Evolutionary conservation across 345 rosid species (phyloP).

Genomic region (Bruguiera gymnorhiza): DNA sequence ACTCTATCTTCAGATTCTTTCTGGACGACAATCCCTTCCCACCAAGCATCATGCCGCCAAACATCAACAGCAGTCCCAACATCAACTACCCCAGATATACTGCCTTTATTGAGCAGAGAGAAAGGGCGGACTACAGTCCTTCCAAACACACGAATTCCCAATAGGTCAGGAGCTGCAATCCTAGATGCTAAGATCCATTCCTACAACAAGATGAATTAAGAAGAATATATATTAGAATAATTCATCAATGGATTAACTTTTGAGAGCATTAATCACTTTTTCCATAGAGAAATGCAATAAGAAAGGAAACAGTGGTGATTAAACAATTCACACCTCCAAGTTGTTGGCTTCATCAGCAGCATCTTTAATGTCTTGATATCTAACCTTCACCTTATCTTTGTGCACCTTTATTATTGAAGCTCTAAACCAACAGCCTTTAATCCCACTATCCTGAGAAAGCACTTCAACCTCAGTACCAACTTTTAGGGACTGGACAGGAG

Average conservation of each 20-base stretch:
- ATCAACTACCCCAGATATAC: slow-evolving; percentile 20
- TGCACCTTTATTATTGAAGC: slow-evolving; percentile 55
- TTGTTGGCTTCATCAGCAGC: slow-evolving; percentile 62
- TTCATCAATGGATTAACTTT: background rate
- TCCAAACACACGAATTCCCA: slow-evolving; percentile 49
- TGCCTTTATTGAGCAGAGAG: slow-evolving; percentile 17
- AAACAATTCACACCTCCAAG: slow-evolving; percentile 45
- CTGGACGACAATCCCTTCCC: slow-evolving; percentile 72
- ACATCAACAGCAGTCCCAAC: slow-evolving; percentile 72
- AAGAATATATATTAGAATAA: background rate
- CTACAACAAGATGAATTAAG: slow-evolving; percentile 29
- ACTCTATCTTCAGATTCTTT: slow-evolving; percentile 50
- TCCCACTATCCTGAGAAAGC: slow-evolving; percentile 77
- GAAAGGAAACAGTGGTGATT: background rate
- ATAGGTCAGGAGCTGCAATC: slow-evolving; percentile 49
- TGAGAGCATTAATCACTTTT: background rate
- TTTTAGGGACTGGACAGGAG: slow-evolving; percentile 23
- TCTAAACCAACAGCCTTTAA: slow-evolving; percentile 84
- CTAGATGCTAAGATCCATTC: slow-evolving; percentile 70
- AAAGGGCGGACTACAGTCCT: slow-evolving; percentile 55
- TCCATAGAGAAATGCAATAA: background rate
- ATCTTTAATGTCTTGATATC: slow-evolving; percentile 63
- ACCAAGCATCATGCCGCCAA: slow-evolving; percentile 89
- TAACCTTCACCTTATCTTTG: slow-evolving; percentile 75
- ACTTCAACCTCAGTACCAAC: slow-evolving; percentile 70